phyloP scores from a whole-genome alignment of 2,329 filamentous ascomycete genomes.

The Gnomoniopsis sp. region DNA sequence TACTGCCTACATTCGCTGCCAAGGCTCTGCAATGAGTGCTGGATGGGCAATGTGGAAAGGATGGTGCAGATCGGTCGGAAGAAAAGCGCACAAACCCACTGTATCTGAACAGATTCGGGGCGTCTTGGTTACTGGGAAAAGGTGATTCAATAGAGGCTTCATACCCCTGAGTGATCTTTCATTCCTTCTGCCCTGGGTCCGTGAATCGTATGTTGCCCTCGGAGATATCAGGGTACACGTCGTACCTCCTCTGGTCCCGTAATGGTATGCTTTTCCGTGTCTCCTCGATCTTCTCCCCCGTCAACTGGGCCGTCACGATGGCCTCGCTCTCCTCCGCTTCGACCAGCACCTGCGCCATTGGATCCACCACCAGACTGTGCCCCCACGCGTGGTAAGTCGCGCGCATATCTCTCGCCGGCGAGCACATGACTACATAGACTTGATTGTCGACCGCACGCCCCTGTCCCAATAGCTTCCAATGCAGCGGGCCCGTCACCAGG shows the following conservation, averaged over 20 bases:
- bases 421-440: slow-evolving; percentile 88
- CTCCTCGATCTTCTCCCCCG: slow-evolving; percentile 65
- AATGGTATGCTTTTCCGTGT: slow-evolving; percentile 82
- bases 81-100: background rate
- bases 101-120: background rate
- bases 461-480: slow-evolving; percentile 82
- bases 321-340: slow-evolving; percentile 77
- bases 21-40: slow-evolving; percentile 57
- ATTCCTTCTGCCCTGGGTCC: slow-evolving; percentile 10
- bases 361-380: slow-evolving; percentile 84
- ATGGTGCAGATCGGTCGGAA: background rate
- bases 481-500: slow-evolving; percentile 82
- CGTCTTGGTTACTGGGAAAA: background rate
- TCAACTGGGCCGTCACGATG: slow-evolving; percentile 71
- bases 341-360: slow-evolving; percentile 76
- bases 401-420: slow-evolving; percentile 74
- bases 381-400: slow-evolving; percentile 88
- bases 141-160: background rate
- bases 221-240: slow-evolving; percentile 91
- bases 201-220: slow-evolving; percentile 41
- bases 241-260: slow-evolving; percentile 80
- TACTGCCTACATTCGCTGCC: slow-evolving; percentile 90
- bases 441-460: slow-evolving; percentile 91
- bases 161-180: background rate
- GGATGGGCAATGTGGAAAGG: background rate